phyloP scores from a whole-genome alignment of 371 early-diverging fungal genomes.

The Amoeboaphelidium protococcarum region DNA sequence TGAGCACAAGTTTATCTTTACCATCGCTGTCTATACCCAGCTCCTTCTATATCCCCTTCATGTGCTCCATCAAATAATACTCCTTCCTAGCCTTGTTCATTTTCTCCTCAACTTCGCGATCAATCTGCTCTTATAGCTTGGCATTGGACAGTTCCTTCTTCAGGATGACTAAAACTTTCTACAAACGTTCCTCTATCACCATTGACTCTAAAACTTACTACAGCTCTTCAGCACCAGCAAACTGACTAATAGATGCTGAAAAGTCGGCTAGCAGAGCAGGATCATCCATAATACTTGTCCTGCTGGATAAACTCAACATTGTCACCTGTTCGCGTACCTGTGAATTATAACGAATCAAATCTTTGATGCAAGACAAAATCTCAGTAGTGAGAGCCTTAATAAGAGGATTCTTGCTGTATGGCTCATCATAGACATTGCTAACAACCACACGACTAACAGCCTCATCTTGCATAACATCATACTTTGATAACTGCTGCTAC shows the following conservation, averaged over 20 bases:
- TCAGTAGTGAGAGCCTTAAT: constrained; percentile 83
- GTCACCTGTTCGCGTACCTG: constrained; percentile 89
- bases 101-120: constrained; percentile 82
- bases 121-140: constrained; percentile 78
- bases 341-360: constrained; percentile 72
- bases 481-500: no score
- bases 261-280: constrained; percentile 84
- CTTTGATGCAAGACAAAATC: constrained; percentile 78
- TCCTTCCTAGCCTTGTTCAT: constrained; percentile 84
- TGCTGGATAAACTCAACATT: constrained; percentile 15
- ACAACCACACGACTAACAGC: neutral
- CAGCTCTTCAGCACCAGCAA: constrained; percentile 43
- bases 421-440: constrained; percentile 42
- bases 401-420: constrained; percentile 48
- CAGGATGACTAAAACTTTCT: constrained; percentile 62
- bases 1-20: constrained; percentile 83
- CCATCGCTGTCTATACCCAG: constrained; percentile 85
- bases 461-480: no score
- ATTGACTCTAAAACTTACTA: constrained; percentile 70
- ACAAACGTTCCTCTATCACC: constrained; percentile 63
- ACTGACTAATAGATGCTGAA: constrained; percentile 76
- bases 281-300: constrained; percentile 13
- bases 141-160: constrained; percentile 91
- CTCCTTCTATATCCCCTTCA: constrained; percentile 92
- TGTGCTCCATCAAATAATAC: constrained; percentile 90